Conservation (phyloP, 441 rosid genomes). For the Populus trichocarpa region DNA sequence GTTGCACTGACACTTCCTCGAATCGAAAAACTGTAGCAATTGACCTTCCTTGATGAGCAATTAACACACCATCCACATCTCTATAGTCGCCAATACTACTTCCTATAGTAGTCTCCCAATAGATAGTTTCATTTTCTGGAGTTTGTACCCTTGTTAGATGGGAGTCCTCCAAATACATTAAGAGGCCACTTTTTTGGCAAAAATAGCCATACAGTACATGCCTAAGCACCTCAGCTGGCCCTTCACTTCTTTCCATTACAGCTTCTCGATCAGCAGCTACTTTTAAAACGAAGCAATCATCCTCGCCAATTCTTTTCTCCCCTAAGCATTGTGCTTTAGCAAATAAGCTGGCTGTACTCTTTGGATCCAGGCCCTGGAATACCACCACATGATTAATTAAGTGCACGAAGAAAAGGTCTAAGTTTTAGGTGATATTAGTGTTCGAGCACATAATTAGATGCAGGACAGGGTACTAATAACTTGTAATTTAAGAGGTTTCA, state of each 20-base stretch:
- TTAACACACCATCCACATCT: conserved; percentile 77
- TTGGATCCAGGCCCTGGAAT: conserved; percentile 71
- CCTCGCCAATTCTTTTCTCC: conserved; percentile 70
- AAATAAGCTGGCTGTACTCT: conserved; percentile 69
- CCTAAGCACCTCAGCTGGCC: conserved; percentile 79
- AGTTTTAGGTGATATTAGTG: no score
- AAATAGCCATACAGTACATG: conserved; percentile 87
- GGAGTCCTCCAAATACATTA: conserved; percentile 84
- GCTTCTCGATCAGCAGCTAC: conserved; percentile 74
- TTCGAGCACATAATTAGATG: neutral
- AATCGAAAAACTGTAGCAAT: conserved; percentile 84
- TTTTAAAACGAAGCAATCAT: conserved; percentile 79
- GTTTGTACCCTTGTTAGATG: conserved; percentile 74
- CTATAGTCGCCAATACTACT: conserved; percentile 80
- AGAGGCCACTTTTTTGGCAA: conserved; percentile 78
- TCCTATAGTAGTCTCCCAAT: conserved; percentile 94
- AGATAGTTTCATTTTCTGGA: conserved; percentile 50
- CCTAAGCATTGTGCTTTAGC: conserved; percentile 77
- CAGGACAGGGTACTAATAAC: neutral
- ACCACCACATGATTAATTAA: neutral
- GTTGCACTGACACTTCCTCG: conserved; percentile 68
- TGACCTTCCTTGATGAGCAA: conserved; percentile 82
- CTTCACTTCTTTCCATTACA: conserved; percentile 73
- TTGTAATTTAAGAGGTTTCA: no score
- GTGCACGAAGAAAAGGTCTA: neutral